These are phyloP conservation scores for Nicotiana otophora DNA, from an alignment of 257 asterid genomes.

Conservation along the genomic window DNA sequence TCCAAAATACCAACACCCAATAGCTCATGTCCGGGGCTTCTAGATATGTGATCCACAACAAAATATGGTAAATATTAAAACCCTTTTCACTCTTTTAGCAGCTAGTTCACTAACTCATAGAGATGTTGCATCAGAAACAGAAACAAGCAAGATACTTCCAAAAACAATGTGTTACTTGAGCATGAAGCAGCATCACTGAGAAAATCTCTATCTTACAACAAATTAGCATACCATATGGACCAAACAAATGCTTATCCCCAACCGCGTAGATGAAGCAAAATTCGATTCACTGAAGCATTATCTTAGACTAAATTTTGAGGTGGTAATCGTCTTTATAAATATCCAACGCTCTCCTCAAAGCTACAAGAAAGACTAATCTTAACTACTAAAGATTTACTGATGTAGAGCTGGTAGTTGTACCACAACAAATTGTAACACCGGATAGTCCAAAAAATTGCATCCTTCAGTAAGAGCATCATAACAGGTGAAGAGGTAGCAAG, in stretches of 20 bases:
- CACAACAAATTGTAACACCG: neutral
- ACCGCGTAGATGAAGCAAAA: neutral
- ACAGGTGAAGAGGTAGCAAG: neutral
- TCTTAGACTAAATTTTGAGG: neutral
- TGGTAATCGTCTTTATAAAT: neutral
- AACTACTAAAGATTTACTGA: neutral
- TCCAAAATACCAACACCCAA: neutral
- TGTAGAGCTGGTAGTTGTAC: neutral
- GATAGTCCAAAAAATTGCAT: neutral
- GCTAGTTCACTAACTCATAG: neutral
- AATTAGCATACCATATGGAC: neutral
- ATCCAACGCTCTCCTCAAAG: neutral
- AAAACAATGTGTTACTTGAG: neutral
- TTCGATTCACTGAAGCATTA: neutral
- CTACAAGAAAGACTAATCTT: neutral
- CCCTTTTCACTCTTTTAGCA: neutral
- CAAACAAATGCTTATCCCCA: neutral
- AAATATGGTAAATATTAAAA: neutral
- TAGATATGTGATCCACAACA: conserved; percentile 5
- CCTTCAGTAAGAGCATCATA: neutral
- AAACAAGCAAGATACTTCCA: neutral
- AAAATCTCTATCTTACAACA: neutral
- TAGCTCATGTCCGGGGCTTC: neutral
- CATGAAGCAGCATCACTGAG: neutral
- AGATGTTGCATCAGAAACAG: neutral